Evolutionary conservation across 1,139 yeast genomes (phyloP).

Genomic region (Geotrichum fermentans): DNA sequence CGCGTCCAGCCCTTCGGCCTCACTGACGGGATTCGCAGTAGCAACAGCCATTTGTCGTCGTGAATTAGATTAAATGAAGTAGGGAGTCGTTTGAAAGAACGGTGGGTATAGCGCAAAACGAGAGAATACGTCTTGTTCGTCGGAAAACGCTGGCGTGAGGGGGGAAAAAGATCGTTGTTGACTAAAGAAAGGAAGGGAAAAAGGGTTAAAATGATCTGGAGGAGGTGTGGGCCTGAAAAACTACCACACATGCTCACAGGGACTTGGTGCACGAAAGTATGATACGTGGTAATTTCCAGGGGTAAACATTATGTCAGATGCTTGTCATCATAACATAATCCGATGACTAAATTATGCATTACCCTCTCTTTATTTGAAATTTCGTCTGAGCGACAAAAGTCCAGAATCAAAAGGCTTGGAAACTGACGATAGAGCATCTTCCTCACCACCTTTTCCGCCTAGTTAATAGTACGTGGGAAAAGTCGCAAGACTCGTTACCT

Average conservation of each 20-base stretch:
- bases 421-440: no score
- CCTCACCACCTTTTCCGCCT: no score
- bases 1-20: conserved; percentile 14
- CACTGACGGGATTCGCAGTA: conserved; percentile 6
- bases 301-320: not conserved
- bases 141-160: not conserved
- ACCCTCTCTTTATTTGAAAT: not conserved
- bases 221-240: not conserved
- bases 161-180: not conserved
- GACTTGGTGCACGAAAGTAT: not conserved
- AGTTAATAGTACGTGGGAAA: no score
- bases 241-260: no score
- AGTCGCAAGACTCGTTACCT: no score
- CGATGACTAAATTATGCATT: not conserved
- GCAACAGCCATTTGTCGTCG: conserved; percentile 17
- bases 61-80: not conserved
- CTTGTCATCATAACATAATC: not conserved
- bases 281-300: conserved; percentile 11
- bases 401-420: no score
- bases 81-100: not conserved
- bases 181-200: not conserved
- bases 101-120: not conserved
- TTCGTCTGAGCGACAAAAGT: no score
- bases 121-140: not conserved
- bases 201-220: not conserved